These are phyloP conservation scores for Boletellus sp. DNA, from an alignment of 1,284 basidiomycete species.

Conservation along the genomic window DNA sequence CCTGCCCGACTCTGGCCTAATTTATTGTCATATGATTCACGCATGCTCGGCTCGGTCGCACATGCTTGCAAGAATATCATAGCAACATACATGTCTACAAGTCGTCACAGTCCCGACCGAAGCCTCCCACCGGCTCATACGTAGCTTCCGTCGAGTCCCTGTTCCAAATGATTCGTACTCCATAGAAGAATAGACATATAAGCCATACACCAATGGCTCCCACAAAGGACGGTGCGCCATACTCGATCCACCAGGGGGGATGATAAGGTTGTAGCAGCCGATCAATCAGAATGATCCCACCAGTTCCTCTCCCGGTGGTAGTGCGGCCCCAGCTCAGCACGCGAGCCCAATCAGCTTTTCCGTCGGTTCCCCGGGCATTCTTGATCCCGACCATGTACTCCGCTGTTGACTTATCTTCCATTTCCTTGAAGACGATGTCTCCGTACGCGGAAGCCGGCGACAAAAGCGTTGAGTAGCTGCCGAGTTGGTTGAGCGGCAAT, in stretches of 20 bases:
- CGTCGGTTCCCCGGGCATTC: conserved; percentile 76
- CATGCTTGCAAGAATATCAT: conserved; percentile 9
- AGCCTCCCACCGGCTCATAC: conserved; percentile 81
- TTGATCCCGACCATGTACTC: conserved; percentile 85
- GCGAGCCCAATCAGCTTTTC: conserved; percentile 70
- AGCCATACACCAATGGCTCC: conserved; percentile 52
- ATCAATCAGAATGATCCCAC: conserved; percentile 90
- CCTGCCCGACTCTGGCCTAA: no score
- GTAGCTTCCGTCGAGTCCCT: conserved; percentile 75
- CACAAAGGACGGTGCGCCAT: conserved; percentile 60
- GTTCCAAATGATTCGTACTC: conserved; percentile 61
- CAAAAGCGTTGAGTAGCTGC: conserved; percentile 72
- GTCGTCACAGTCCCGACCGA: conserved; percentile 60
- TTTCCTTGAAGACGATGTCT: conserved; percentile 73
- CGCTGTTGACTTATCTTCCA: conserved; percentile 40
- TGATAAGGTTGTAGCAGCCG: conserved; percentile 80
- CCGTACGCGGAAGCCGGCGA: conserved; percentile 66
- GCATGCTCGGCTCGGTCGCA: conserved; percentile 2
- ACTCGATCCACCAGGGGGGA: conserved; percentile 77
- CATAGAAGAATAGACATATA: conserved; percentile 72
- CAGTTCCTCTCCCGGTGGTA: conserved; percentile 62
- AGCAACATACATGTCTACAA: conserved; percentile 20
- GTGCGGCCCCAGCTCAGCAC: conserved; percentile 82
- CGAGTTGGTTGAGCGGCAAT: conserved; percentile 65
- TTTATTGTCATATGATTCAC: conserved; percentile 21